A percentile compares a stretch with the other conserved stretches of the same genome.
phyloP scores from a whole-genome alignment of 164 flowering plant species.

The Aristolochia contorta region DNA sequence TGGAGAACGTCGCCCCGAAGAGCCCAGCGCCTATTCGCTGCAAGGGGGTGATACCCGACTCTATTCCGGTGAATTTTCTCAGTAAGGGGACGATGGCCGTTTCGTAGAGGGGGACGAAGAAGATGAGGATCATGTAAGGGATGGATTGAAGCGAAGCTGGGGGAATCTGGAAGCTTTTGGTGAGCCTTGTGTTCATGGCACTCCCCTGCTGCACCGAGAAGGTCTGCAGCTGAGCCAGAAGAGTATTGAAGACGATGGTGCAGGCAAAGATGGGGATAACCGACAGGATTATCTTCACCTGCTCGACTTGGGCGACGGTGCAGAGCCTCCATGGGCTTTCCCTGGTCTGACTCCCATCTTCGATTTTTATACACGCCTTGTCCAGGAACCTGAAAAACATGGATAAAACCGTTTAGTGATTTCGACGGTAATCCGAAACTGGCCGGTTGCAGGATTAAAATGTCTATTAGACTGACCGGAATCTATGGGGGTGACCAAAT shows the following conservation, averaged over 20 bases:
- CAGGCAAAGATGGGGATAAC: slow-evolving; percentile 61
- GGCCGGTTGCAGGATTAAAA: not conserved
- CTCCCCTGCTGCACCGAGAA: slow-evolving; percentile 78
- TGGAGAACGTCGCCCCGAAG: slow-evolving; percentile 53
- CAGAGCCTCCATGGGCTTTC: slow-evolving; percentile 74
- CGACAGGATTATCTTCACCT: slow-evolving; percentile 53
- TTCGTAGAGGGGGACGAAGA: slow-evolving; percentile 72
- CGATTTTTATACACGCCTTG: slow-evolving; percentile 73
- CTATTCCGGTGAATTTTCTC: slow-evolving; percentile 35
- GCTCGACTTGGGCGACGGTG: slow-evolving; percentile 57
- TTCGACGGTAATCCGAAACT: too few species aligned
- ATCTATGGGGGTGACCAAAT: not conserved
- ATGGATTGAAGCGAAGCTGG: slow-evolving; percentile 73
- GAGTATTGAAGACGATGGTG: slow-evolving; percentile 72
- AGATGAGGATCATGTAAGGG: slow-evolving; percentile 54
- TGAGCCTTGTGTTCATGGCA: slow-evolving; percentile 41
- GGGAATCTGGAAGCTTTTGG: slow-evolving; percentile 45
- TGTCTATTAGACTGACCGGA: slow-evolving; percentile 1
- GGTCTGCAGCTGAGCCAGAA: slow-evolving; percentile 73
- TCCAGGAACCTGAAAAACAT: slow-evolving; percentile 58
- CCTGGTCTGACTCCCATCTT: slow-evolving; percentile 22
- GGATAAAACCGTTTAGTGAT: not conserved
- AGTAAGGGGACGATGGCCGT: slow-evolving; percentile 46
- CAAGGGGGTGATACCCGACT: slow-evolving; percentile 58
- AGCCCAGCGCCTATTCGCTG: slow-evolving; percentile 66